Conservation (phyloP, 2,329 filamentous ascomycete species). For the Penicillium sp. region DNA sequence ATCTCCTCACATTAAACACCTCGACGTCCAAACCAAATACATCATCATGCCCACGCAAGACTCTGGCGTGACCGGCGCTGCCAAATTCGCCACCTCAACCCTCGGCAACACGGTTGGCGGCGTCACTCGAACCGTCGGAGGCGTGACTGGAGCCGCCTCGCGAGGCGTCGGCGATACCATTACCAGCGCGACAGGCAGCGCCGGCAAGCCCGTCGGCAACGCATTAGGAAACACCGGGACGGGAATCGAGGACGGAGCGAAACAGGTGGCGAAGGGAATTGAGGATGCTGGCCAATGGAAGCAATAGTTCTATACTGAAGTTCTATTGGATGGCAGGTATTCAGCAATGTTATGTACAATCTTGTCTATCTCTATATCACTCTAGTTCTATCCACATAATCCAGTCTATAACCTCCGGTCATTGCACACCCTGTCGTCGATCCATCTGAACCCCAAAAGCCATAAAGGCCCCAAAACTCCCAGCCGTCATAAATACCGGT, state of each 20-base stretch:
- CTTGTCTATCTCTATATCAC: too few species aligned
- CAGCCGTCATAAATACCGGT: slow-evolving; percentile 25
- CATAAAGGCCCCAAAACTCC: slow-evolving; percentile 17
- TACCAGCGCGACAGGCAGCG: slow-evolving; percentile 49
- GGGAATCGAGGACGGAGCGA: slow-evolving; percentile 50
- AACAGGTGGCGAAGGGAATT: slow-evolving; percentile 49
- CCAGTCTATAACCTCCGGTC: too few species aligned
- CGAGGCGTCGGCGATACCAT: slow-evolving; percentile 54
- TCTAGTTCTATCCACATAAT: too few species aligned
- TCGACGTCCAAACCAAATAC: background rate
- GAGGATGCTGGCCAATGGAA: slow-evolving; percentile 55
- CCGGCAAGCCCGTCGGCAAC: slow-evolving; percentile 52
- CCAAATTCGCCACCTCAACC: slow-evolving; percentile 52
- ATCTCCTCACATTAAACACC: background rate
- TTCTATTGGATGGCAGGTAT: too few species aligned
- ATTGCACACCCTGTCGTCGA: slow-evolving; percentile 4
- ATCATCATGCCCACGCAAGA: slow-evolving; percentile 23
- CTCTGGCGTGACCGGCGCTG: slow-evolving; percentile 46
- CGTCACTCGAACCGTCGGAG: slow-evolving; percentile 49
- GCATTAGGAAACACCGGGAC: slow-evolving; percentile 50
- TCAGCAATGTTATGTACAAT: too few species aligned
- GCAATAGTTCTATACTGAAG: slow-evolving; percentile 2
- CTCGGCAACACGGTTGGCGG: slow-evolving; percentile 53
- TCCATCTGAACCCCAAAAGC: slow-evolving; percentile 15
- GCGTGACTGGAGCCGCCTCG: slow-evolving; percentile 52